These are phyloP conservation scores for Solanum ossicruentum DNA, from an alignment of 257 asterid species.

Conservation along the genomic window DNA sequence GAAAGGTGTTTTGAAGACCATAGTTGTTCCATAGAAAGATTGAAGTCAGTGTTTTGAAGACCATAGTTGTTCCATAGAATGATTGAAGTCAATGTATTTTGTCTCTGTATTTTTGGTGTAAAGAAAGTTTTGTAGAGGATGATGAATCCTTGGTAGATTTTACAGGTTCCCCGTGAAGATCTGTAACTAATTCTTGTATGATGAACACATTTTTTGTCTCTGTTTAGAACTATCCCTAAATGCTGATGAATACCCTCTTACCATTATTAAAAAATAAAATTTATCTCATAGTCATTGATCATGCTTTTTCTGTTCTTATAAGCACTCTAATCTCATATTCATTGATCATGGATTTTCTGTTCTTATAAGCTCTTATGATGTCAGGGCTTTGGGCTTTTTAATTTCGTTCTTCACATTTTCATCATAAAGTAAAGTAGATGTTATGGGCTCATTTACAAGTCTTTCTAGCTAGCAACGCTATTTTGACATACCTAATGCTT, in stretches of 20 bases:
- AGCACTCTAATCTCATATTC: background rate
- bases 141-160: background rate
- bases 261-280: background rate
- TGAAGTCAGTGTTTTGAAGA: background rate
- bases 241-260: background rate
- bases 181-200: background rate
- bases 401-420: background rate
- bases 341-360: background rate
- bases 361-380: background rate
- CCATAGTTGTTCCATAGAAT: background rate
- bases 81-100: background rate
- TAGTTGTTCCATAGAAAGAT: background rate
- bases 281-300: background rate
- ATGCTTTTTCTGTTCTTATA: background rate
- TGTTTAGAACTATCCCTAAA: background rate
- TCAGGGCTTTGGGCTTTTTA: background rate
- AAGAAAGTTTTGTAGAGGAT: background rate
- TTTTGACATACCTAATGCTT: background rate
- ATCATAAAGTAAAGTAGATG: background rate
- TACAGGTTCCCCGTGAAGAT: background rate
- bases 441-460: background rate
- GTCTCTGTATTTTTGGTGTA: background rate
- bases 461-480: background rate
- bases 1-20: background rate
- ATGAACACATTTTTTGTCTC: background rate